phyloP scores from a whole-genome alignment of 305 asterid genomes.

The Salvia sclarea region DNA sequence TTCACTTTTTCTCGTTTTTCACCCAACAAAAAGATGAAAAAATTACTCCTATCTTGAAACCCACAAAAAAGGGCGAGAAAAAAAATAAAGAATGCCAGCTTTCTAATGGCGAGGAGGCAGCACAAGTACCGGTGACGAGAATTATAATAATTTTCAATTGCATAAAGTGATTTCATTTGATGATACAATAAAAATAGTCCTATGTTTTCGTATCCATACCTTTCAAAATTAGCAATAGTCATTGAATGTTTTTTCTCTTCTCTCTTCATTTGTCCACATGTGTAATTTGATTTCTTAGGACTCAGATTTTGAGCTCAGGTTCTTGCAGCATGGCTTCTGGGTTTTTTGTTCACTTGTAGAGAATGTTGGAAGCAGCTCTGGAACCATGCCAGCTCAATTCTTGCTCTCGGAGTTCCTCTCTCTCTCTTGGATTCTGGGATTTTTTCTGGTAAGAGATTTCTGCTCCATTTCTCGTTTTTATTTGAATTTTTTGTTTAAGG shows the following conservation, averaged over 20 bases:
- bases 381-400: slow-evolving; percentile 46
- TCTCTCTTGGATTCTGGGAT: slow-evolving; percentile 28
- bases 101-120: slow-evolving; percentile 28
- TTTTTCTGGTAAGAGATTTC: slow-evolving; percentile 29
- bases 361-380: slow-evolving; percentile 33
- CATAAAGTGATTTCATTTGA: slow-evolving; percentile 4
- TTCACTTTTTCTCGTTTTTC: too few relatives aligned
- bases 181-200: slow-evolving; percentile 18
- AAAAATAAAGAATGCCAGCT: slow-evolving; percentile 17
- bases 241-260: slow-evolving; percentile 8
- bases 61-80: not conserved
- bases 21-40: too few relatives aligned
- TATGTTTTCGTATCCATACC: slow-evolving; percentile 21
- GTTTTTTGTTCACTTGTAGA: slow-evolving; percentile 34
- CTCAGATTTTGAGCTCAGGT: slow-evolving; percentile 46
- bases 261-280: slow-evolving; percentile 34
- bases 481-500: not conserved
- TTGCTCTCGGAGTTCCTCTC: slow-evolving; percentile 17
- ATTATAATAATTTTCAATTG: slow-evolving; percentile 9
- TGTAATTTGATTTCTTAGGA: slow-evolving; percentile 29
- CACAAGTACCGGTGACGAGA: slow-evolving; percentile 35
- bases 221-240: slow-evolving; percentile 19
- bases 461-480: slow-evolving; percentile 8
- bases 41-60: slow-evolving; percentile 21
- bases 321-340: slow-evolving; percentile 48